These are phyloP conservation scores for Tripterygium wilfordii DNA, from an alignment of 177 flowering plant genomes.

Conservation along the genomic window DNA sequence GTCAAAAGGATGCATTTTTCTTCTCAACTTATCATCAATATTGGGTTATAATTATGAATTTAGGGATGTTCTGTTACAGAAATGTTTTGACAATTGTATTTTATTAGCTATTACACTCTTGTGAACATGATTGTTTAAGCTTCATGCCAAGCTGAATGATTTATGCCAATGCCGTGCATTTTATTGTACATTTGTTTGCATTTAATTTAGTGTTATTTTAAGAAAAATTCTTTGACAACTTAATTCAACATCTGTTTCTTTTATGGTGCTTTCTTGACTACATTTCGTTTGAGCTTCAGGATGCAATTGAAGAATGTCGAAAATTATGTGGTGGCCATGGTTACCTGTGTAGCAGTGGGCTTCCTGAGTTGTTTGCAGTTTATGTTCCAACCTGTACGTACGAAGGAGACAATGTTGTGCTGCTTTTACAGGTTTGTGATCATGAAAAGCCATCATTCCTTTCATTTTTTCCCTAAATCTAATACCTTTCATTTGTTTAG, in stretches of 20 bases:
- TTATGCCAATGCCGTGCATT: too few species aligned
- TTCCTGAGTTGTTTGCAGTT: constrained; percentile 94
- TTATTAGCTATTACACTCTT: too few species aligned
- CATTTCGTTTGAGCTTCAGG: constrained; percentile 35
- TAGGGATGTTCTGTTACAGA: too few species aligned
- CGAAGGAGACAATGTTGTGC: constrained; percentile 92
- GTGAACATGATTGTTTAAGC: too few species aligned
- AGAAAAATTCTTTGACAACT: not conserved
- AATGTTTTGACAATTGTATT: too few species aligned
- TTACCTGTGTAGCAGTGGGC: constrained; percentile 90
- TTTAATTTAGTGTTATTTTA: too few species aligned
- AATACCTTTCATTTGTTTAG: not conserved
- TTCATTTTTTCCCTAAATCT: too few species aligned
- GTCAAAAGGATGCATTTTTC: too few species aligned
- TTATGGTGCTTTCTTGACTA: not conserved
- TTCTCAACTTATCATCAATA: too few species aligned
- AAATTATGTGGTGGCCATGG: constrained; percentile 99
- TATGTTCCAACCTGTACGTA: constrained; percentile 97
- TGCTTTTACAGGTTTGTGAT: constrained; percentile 70
- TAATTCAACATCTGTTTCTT: not conserved
- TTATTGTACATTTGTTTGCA: too few species aligned
- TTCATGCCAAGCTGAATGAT: too few species aligned
- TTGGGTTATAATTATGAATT: too few species aligned
- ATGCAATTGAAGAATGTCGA: constrained; percentile 95
- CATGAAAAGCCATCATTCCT: not conserved